Conservation (phyloP, 75 land plant genomes). For the Selaginella tamariscina region DNA sequence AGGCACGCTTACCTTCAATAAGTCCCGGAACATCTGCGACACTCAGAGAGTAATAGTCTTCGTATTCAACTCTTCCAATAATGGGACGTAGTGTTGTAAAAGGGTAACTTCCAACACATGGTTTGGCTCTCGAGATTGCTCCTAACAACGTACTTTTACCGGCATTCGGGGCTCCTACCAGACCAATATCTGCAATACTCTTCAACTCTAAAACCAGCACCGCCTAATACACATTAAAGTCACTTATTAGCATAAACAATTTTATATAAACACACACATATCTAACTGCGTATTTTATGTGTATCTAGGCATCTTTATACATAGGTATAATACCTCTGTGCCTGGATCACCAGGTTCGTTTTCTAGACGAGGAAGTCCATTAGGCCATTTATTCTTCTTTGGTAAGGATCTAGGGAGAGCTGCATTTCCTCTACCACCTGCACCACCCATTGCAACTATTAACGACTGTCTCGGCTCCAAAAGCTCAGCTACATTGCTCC, state of each 20-base stretch:
- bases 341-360: constrained; percentile 50
- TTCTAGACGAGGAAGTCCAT: constrained; percentile 24
- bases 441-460: constrained; percentile 69
- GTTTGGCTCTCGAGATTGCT: constrained; percentile 1
- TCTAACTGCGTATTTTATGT: too few relatives aligned
- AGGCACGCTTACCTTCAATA: too few relatives aligned
- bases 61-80: constrained; percentile 55
- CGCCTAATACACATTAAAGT: too few relatives aligned
- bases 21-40: constrained; percentile 96
- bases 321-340: too few relatives aligned
- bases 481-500: constrained; percentile 59
- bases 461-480: constrained; percentile 59
- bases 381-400: constrained; percentile 23
- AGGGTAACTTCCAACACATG: background rate
- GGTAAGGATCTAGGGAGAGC: constrained; percentile 10
- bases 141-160: constrained; percentile 3
- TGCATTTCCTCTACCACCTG: constrained; percentile 77
- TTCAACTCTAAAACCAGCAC: constrained; percentile 68
- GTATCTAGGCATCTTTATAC: too few relatives aligned
- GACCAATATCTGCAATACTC: constrained; percentile 64
- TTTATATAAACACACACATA: too few relatives aligned
- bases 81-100: background rate
- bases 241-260: too few relatives aligned
- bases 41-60: constrained; percentile 47
- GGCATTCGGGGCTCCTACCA: constrained; percentile 8